Percentiles rank a stretch among this genome's conserved stretches.
These are phyloP conservation scores for Rickenella mellea DNA, from an alignment of 768 basidiomycete species.

Conservation along the genomic window DNA sequence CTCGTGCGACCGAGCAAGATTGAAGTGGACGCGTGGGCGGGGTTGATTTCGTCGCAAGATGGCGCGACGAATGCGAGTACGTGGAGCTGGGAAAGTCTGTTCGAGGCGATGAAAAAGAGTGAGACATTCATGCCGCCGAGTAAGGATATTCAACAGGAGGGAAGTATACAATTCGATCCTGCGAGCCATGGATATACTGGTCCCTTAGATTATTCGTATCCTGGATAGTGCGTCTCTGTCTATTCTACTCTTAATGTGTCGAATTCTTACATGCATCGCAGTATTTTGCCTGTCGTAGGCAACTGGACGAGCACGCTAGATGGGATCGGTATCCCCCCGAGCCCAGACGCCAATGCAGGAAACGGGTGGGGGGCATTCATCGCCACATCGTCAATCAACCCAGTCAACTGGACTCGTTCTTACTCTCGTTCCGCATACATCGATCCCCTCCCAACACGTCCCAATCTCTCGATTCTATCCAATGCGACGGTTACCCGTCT, in stretches of 20 bases:
- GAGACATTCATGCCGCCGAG: constrained; percentile 51
- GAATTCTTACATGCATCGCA: constrained; percentile 11
- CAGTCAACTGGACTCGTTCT: constrained; percentile 51
- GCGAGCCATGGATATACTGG: constrained; percentile 43
- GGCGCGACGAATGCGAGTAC: constrained; percentile 14
- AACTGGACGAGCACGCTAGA: constrained; percentile 47
- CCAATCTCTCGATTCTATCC: constrained; percentile 55
- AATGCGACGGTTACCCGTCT: constrained; percentile 51
- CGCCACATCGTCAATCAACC: constrained; percentile 52
- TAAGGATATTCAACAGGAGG: constrained; percentile 25
- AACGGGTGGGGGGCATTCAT: constrained; percentile 42
- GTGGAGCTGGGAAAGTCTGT: constrained; percentile 42
- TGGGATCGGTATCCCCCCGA: constrained; percentile 31
- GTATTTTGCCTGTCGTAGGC: constrained; percentile 39
- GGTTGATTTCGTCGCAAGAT: constrained; percentile 27
- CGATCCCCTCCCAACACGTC: constrained; percentile 50
- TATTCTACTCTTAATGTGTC: constrained; percentile 1
- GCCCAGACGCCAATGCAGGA: constrained; percentile 36
- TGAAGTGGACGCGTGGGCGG: constrained; percentile 39
- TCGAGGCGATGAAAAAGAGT: constrained; percentile 34
- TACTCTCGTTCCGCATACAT: constrained; percentile 60
- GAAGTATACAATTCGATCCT: constrained; percentile 35
- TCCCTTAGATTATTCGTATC: constrained; percentile 37
- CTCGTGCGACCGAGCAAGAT: constrained; percentile 40
- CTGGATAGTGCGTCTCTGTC: constrained; percentile 38